These are phyloP conservation scores for Prunus armeniaca DNA, from an alignment of 306 rosid species.

Conservation along the genomic window DNA sequence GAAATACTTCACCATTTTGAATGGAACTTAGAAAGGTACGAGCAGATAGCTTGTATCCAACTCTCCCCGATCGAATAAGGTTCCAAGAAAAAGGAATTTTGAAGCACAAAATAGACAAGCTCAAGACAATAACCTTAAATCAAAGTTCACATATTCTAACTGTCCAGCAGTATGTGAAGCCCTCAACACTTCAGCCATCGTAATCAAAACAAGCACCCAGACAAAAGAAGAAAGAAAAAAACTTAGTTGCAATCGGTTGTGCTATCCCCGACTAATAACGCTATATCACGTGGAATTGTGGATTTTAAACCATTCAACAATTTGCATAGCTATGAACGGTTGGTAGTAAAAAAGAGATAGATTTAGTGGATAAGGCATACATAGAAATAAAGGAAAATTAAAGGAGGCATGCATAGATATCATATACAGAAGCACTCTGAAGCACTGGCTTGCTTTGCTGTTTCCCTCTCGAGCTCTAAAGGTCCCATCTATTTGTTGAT, in stretches of 20 bases:
- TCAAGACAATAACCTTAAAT: neutral
- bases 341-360: neutral
- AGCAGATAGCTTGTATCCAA: neutral
- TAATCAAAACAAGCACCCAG: slow-evolving; percentile 3
- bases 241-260: too few species aligned
- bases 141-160: neutral
- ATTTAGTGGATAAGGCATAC: slow-evolving; percentile 11
- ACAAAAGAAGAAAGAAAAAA: too few species aligned
- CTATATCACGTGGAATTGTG: neutral
- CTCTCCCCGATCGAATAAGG: neutral
- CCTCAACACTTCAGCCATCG: slow-evolving; percentile 10
- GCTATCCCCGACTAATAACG: too few species aligned
- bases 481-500: slow-evolving; percentile 3
- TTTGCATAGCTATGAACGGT: neutral
- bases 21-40: neutral
- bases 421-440: neutral
- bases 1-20: neutral
- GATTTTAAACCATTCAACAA: slow-evolving; percentile 2
- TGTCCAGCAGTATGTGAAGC: slow-evolving; percentile 23
- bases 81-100: slow-evolving; percentile 8
- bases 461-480: slow-evolving; percentile 16
- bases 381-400: neutral
- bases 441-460: slow-evolving; percentile 23
- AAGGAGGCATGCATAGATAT: too few species aligned
- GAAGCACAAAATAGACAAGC: neutral